A percentile compares a stretch with the other conserved stretches of the same genome.
Conservation (phyloP, 2,329 filamentous ascomycete genomes). For the Ophiostoma sp. region DNA sequence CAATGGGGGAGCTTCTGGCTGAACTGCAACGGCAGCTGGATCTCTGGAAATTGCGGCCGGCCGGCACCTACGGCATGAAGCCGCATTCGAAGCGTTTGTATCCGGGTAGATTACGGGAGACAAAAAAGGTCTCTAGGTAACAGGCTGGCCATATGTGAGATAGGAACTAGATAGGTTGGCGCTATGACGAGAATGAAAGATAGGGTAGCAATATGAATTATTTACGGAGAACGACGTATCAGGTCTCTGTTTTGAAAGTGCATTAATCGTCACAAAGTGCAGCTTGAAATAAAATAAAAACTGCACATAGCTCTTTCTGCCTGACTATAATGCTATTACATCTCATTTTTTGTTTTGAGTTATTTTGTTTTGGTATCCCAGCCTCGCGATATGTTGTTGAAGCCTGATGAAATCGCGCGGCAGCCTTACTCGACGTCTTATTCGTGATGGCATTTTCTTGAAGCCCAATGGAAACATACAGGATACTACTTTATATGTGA, state of each 20-base stretch:
- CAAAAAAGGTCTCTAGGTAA: not conserved
- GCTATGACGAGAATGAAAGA: not conserved
- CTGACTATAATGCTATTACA: not conserved
- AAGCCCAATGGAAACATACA: not conserved
- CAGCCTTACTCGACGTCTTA: not conserved
- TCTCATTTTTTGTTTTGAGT: not conserved
- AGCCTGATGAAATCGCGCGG: not conserved
- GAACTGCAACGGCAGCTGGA: constrained; percentile 37
- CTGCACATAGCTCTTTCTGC: not conserved
- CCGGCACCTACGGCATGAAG: not conserved
- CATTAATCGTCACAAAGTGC: not conserved
- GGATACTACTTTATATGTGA: not conserved
- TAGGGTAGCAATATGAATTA: not conserved
- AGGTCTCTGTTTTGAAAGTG: not conserved
- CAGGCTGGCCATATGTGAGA: not conserved
- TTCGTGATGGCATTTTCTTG: not conserved
- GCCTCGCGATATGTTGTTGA: not conserved
- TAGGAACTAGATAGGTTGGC: not conserved
- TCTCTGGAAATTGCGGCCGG: constrained; percentile 37
- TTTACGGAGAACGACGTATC: not conserved
- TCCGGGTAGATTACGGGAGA: constrained; percentile 12
- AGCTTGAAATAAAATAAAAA: not conserved
- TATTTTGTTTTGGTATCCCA: not conserved
- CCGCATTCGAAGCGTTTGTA: not conserved
- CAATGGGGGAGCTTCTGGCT: constrained; percentile 35